These are phyloP conservation scores for Starmerella roubikii DNA, from an alignment of 805 yeast species.

Conservation along the genomic window DNA sequence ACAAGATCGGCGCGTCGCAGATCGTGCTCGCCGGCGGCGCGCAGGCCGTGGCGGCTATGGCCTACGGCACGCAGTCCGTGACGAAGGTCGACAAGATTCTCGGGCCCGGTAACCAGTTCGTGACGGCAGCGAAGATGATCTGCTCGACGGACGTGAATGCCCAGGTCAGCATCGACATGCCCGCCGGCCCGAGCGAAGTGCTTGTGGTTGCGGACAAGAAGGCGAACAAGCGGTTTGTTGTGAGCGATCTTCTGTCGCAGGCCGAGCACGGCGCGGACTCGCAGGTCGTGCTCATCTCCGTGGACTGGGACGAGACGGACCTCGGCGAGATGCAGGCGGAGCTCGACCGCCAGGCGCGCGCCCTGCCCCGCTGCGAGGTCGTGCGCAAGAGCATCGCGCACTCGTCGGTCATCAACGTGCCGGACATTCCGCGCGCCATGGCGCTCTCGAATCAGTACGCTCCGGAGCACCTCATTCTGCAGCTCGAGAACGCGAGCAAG, in stretches of 20 bases:
- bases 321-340: conserved; percentile 65
- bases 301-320: conserved; percentile 47
- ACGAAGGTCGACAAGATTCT: conserved; percentile 92
- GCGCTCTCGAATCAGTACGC: conserved; percentile 83
- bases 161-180: conserved; percentile 94
- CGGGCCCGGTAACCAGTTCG: conserved; percentile 99
- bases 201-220: conserved; percentile 76
- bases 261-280: conserved; percentile 99
- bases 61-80: conserved; percentile 87
- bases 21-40: conserved; percentile 98
- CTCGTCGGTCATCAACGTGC: conserved; percentile 66
- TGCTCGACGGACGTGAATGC: conserved; percentile 94
- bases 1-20: conserved; percentile 80
- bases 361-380: conserved; percentile 82
- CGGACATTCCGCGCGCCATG: conserved; percentile 65
- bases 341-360: conserved; percentile 67
- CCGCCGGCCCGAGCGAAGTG: conserved; percentile 99
- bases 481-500: conserved; percentile 61
- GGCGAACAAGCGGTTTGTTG: conserved; percentile 92
- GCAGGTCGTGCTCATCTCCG: conserved; percentile 85
- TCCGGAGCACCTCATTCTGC: conserved; percentile 94
- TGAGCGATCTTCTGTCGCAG: conserved; percentile 89
- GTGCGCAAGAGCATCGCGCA: conserved; percentile 86
- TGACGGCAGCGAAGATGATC: conserved; percentile 97
- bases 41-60: conserved; percentile 98